These are phyloP conservation scores for Rhododendron simsii DNA, from an alignment of 148 eudicot species.

Conservation along the genomic window DNA sequence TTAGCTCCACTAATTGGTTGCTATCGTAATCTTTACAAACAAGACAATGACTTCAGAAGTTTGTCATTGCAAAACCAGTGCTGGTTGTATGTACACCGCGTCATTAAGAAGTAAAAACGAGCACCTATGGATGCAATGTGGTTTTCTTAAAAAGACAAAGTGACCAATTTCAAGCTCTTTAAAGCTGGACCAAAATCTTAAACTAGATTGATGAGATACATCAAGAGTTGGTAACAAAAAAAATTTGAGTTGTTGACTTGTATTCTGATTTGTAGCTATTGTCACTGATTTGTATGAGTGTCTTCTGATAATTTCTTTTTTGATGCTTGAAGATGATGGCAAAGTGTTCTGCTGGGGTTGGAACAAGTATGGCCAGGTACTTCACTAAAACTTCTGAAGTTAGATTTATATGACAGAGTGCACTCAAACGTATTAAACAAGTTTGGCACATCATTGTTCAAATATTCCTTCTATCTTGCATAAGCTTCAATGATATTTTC, in stretches of 20 bases:
- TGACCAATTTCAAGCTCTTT: neutral
- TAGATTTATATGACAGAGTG: neutral
- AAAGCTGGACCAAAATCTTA: neutral
- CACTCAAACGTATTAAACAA: neutral
- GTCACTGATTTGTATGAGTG: neutral
- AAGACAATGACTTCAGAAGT: neutral
- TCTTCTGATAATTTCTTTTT: conserved; percentile 1
- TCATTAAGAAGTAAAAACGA: neutral
- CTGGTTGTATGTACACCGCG: neutral
- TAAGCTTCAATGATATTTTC: neutral
- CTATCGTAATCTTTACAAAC: neutral
- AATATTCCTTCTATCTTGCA: neutral
- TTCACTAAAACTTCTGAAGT: neutral
- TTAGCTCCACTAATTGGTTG: neutral
- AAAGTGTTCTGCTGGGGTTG: conserved; percentile 98
- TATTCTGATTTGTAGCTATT: neutral
- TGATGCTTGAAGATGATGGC: conserved; percentile 53
- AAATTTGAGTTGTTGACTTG: neutral
- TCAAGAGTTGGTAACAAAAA: neutral
- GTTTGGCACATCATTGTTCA: neutral
- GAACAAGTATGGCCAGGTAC: conserved; percentile 99
- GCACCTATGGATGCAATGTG: neutral
- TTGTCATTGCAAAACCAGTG: neutral
- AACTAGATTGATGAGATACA: neutral
- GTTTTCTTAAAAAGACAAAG: neutral